These are phyloP conservation scores for Xylariaceae sp. DNA, from an alignment of 2,329 filamentous ascomycete genomes.

Conservation along the genomic window DNA sequence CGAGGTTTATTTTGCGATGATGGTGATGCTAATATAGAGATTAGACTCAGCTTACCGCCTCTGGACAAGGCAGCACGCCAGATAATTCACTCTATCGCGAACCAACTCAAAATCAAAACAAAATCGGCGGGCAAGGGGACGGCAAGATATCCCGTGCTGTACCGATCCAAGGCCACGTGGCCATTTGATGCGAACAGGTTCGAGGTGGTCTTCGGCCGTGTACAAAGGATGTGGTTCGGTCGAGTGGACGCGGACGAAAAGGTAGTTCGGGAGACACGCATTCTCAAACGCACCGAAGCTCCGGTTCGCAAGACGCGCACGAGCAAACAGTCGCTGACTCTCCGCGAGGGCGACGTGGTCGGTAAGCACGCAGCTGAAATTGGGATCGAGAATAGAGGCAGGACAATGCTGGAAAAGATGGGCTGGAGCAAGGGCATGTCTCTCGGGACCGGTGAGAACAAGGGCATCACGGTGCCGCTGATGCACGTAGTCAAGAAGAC, in stretches of 20 bases:
- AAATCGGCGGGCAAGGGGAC: conserved; percentile 75
- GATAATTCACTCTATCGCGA: conserved; percentile 75
- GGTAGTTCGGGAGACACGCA: conserved; percentile 25
- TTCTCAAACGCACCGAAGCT: conserved; percentile 24
- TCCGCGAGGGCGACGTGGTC: conserved; percentile 84
- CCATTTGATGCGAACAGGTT: conserved; percentile 58
- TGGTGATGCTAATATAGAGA: neutral
- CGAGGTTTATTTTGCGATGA: neutral
- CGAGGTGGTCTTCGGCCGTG: conserved; percentile 43
- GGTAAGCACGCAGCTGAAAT: conserved; percentile 83
- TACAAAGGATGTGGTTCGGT: conserved; percentile 55
- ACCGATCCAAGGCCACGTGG: conserved; percentile 67
- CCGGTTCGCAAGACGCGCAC: conserved; percentile 31
- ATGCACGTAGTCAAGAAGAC: conserved; percentile 82
- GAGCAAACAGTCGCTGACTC: conserved; percentile 46
- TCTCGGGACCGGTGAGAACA: conserved; percentile 77
- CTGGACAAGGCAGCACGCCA: conserved; percentile 80
- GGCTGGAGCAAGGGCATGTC: conserved; percentile 88
- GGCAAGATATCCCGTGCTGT: conserved; percentile 72
- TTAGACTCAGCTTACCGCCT: conserved; percentile 71
- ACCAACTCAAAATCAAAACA: conserved; percentile 74
- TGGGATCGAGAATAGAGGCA: conserved; percentile 76
- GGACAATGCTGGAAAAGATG: conserved; percentile 93
- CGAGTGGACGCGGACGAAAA: conserved; percentile 44
- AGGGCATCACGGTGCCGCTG: conserved; percentile 84